Evolutionary conservation across 2,329 filamentous ascomycete genomes (phyloP).

Genomic region (Colletotrichum orchidophilum): DNA sequence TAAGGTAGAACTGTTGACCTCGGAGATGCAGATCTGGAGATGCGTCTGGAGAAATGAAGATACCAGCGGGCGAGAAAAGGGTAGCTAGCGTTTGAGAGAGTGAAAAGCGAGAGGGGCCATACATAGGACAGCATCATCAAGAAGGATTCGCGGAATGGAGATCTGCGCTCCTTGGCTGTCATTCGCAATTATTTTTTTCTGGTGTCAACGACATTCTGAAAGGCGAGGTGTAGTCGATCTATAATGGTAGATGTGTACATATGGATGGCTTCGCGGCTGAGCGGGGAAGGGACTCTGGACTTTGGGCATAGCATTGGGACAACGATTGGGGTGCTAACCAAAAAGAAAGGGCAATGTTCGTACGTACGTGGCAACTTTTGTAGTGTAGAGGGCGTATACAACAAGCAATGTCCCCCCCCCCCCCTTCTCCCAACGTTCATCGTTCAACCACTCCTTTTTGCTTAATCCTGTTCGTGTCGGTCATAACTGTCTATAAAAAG

Average conservation of each 20-base stretch:
- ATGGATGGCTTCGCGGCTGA: constrained; percentile 22
- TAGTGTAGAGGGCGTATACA: not conserved
- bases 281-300: constrained; percentile 24
- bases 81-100: not conserved
- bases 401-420: not conserved
- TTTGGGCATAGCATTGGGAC: constrained; percentile 25
- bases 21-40: not conserved
- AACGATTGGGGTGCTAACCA: constrained; percentile 4
- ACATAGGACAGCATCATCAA: not conserved
- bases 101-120: not conserved
- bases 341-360: too few species aligned
- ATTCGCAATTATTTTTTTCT: constrained; percentile 15
- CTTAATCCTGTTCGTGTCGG: not conserved
- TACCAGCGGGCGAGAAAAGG: not conserved
- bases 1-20: not conserved
- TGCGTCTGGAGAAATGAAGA: not conserved
- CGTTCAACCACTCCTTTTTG: too few species aligned
- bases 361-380: not conserved
- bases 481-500: too few species aligned
- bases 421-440: too few species aligned
- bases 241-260: constrained; percentile 18
- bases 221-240: constrained; percentile 1
- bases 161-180: not conserved
- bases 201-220: constrained; percentile 1
- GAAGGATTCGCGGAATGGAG: not conserved